These are phyloP conservation scores for Pythium apleroticum DNA, from an alignment of 352 stramenopile genomes.

Conservation along the genomic window DNA sequence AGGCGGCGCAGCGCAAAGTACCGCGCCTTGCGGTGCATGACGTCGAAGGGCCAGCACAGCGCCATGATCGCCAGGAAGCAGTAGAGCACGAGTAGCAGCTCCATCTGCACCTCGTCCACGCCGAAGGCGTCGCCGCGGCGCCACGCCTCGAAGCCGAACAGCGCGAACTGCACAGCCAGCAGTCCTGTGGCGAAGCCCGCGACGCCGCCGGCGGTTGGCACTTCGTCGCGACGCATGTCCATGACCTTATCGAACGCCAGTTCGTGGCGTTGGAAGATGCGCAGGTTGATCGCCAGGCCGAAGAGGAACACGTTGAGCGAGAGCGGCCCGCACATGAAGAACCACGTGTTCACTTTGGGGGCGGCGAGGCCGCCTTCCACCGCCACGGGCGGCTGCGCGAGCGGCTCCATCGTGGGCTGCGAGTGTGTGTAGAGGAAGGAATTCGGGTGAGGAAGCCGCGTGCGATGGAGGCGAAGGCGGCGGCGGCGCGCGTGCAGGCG, in stretches of 20 bases:
- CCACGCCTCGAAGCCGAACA: constrained; percentile 50
- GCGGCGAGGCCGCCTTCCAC: background rate
- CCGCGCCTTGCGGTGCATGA: constrained; percentile 68
- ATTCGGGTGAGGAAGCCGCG: background rate
- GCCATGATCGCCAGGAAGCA: constrained; percentile 39
- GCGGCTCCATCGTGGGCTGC: background rate
- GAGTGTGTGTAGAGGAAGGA: background rate
- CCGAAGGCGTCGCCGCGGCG: constrained; percentile 45
- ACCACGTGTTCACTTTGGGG: constrained; percentile 56
- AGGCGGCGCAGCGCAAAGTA: constrained; percentile 56
- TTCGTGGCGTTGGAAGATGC: constrained; percentile 55
- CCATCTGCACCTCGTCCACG: constrained; percentile 60
- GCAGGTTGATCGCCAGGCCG: constrained; percentile 61
- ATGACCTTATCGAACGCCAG: constrained; percentile 69
- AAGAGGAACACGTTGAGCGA: constrained; percentile 67
- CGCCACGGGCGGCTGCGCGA: constrained; percentile 17
- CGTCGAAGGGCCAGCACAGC: constrained; percentile 63
- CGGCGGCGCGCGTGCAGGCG: too few relatives aligned
- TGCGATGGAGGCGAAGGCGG: background rate
- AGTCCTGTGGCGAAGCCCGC: constrained; percentile 39
- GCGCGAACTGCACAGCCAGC: constrained; percentile 43
- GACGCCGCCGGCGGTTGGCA: constrained; percentile 47
- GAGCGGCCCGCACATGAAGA: constrained; percentile 79
- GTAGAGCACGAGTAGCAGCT: constrained; percentile 71
- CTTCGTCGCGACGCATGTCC: constrained; percentile 62